Conservation (phyloP, 192 early-diverging fungal genomes). For the Umbelopsis isabellina region DNA sequence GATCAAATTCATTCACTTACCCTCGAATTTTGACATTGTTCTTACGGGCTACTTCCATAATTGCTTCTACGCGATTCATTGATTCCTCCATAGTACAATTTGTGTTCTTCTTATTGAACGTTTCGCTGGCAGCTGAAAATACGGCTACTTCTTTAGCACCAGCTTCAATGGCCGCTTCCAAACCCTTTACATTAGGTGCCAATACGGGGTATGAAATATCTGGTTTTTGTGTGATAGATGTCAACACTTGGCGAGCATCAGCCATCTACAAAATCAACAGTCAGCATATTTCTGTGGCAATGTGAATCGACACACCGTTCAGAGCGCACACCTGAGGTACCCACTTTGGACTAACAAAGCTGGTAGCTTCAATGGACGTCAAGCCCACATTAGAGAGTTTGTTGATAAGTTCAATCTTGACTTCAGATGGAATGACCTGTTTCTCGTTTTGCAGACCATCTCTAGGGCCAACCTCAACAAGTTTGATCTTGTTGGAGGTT, state of each 20-base stretch:
- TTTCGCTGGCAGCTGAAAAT: conserved; percentile 87
- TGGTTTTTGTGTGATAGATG: conserved; percentile 59
- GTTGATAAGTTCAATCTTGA: conserved; percentile 90
- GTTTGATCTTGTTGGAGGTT: conserved; percentile 64
- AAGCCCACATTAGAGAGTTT: conserved; percentile 79
- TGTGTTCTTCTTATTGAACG: conserved; percentile 89
- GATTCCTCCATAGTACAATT: conserved; percentile 90
- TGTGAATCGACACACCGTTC: neutral
- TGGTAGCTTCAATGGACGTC: conserved; percentile 84
- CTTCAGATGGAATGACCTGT: conserved; percentile 73
- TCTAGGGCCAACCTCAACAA: conserved; percentile 95
- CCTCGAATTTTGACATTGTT: conserved; percentile 73
- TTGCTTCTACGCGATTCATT: conserved; percentile 68
- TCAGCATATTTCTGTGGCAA: neutral
- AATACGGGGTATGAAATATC: conserved; percentile 88
- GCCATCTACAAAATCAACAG: conserved; percentile 67
- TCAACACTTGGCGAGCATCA: conserved; percentile 79
- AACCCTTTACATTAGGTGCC: conserved; percentile 85
- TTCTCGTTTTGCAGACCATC: conserved; percentile 98
- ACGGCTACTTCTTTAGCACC: conserved; percentile 90
- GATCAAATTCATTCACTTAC: conserved; percentile 40
- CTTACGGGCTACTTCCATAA: conserved; percentile 65
- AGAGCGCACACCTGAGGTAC: conserved; percentile 75
- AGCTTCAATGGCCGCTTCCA: conserved; percentile 78
- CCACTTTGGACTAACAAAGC: conserved; percentile 97